These are phyloP conservation scores for Styphnolobium japonicum DNA, from an alignment of 306 rosid genomes.

Conservation along the genomic window DNA sequence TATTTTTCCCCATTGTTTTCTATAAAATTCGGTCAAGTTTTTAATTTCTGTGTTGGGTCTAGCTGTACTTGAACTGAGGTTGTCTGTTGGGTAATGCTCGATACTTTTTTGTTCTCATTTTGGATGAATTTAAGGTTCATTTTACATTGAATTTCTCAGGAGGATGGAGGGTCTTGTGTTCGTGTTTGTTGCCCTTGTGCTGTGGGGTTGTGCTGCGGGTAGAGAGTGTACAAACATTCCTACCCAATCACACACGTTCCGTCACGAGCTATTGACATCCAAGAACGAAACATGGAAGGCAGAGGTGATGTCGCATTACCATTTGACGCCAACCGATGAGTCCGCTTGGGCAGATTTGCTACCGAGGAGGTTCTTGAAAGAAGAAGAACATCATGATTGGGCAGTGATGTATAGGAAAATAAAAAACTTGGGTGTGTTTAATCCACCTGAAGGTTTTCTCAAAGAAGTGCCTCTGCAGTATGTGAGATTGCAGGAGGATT, in stretches of 20 bases:
- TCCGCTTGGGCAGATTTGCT: constrained; percentile 63
- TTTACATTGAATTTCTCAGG: constrained; percentile 1
- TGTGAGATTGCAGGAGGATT: constrained; percentile 56
- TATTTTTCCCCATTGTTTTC: background rate
- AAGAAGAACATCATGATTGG: constrained; percentile 57
- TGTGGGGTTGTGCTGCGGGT: constrained; percentile 32
- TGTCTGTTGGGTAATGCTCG: background rate
- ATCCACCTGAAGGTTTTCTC: constrained; percentile 47
- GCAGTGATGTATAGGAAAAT: constrained; percentile 53
- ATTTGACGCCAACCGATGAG: constrained; percentile 75
- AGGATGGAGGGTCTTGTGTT: constrained; percentile 39
- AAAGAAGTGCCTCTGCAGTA: constrained; percentile 65
- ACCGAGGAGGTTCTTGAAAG: constrained; percentile 58
- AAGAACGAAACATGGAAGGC: constrained; percentile 57
- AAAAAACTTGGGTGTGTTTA: constrained; percentile 35
- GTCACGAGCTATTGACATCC: constrained; percentile 40
- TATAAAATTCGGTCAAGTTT: background rate
- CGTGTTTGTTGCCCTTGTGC: constrained; percentile 19
- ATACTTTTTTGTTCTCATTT: background rate
- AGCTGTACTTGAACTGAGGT: background rate
- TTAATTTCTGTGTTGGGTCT: background rate
- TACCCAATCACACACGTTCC: constrained; percentile 55
- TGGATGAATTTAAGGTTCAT: background rate
- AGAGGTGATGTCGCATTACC: constrained; percentile 59
- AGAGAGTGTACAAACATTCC: constrained; percentile 74